These are phyloP conservation scores for Colletotrichum tropicicola DNA, from an alignment of 2,329 filamentous ascomycete genomes.

Conservation along the genomic window DNA sequence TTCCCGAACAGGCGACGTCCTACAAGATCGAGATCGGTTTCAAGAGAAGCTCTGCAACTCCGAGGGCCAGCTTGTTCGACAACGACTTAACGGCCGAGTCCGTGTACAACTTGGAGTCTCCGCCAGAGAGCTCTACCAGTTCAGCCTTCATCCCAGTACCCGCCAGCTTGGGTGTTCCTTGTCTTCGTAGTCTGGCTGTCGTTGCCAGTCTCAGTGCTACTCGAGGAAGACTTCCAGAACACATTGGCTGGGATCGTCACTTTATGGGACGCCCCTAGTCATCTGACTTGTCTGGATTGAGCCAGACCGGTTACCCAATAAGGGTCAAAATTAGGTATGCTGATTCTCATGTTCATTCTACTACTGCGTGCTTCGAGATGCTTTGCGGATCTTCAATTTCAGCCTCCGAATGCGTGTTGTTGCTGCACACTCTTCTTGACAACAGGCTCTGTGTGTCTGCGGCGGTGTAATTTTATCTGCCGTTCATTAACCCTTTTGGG, in stretches of 20 bases:
- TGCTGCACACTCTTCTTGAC: too few species aligned
- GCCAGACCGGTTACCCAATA: background rate
- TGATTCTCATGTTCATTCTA: background rate
- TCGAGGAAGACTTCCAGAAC: too few species aligned
- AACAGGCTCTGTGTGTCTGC: too few species aligned
- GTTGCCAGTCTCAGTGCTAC: background rate
- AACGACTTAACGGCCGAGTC: background rate
- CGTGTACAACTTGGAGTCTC: too few species aligned
- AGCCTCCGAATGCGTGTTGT: too few species aligned
- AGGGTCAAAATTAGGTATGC: background rate
- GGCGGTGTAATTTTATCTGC: too few species aligned
- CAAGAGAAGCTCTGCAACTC: background rate
- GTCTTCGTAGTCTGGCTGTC: background rate
- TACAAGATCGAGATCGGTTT: background rate
- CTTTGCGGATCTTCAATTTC: too few species aligned
- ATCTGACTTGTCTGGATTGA: background rate
- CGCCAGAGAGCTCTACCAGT: background rate
- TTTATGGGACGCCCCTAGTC: background rate
- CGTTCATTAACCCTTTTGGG: too few species aligned
- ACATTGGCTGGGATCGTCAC: background rate
- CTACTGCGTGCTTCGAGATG: too few species aligned
- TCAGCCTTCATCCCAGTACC: constrained; percentile 22
- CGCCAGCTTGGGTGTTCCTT: constrained; percentile 18
- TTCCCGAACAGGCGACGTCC: background rate
- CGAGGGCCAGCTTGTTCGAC: background rate